Percentiles rank a stretch among this genome's conserved stretches.
Evolutionary conservation across 805 yeast genomes (phyloP).

Genomic region (Hanseniaspora nectarophila): DNA sequence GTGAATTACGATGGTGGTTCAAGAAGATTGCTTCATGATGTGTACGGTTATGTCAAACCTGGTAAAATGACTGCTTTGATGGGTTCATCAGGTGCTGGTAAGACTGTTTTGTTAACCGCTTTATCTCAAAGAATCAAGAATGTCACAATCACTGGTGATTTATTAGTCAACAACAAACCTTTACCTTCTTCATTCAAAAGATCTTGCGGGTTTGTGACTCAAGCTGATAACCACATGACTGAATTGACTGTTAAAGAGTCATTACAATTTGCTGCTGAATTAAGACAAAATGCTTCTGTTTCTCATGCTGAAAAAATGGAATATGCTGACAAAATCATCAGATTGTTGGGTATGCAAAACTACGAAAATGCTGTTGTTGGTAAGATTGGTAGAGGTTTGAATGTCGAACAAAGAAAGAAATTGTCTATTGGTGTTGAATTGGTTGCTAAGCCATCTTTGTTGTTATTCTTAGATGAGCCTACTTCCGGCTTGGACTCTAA

Average conservation of each 20-base stretch:
- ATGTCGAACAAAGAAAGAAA: constrained; percentile 58
- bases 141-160: constrained; percentile 62
- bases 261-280: constrained; percentile 53
- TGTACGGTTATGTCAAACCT: constrained; percentile 66
- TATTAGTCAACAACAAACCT: constrained; percentile 57
- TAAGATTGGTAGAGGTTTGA: constrained; percentile 58
- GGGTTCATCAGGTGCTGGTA: constrained; percentile 87
- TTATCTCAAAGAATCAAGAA: constrained; percentile 57
- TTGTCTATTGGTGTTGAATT: constrained; percentile 61
- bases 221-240: constrained; percentile 63
- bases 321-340: constrained; percentile 59
- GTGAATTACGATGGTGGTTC: constrained; percentile 51
- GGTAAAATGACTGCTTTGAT: constrained; percentile 71
- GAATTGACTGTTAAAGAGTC: constrained; percentile 67
- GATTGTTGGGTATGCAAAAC: constrained; percentile 52
- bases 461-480: constrained; percentile 59
- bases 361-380: constrained; percentile 77
- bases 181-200: constrained; percentile 55
- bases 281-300: constrained; percentile 54
- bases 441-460: constrained; percentile 54
- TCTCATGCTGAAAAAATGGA: constrained; percentile 48
- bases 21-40: constrained; percentile 42
- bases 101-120: constrained; percentile 63
- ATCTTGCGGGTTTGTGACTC: constrained; percentile 71
- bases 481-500: constrained; percentile 61